Percentiles rank a stretch among this genome's conserved stretches.
Conservation (phyloP, 2,329 filamentous ascomycete genomes). For the Podosphaera leucotricha region DNA sequence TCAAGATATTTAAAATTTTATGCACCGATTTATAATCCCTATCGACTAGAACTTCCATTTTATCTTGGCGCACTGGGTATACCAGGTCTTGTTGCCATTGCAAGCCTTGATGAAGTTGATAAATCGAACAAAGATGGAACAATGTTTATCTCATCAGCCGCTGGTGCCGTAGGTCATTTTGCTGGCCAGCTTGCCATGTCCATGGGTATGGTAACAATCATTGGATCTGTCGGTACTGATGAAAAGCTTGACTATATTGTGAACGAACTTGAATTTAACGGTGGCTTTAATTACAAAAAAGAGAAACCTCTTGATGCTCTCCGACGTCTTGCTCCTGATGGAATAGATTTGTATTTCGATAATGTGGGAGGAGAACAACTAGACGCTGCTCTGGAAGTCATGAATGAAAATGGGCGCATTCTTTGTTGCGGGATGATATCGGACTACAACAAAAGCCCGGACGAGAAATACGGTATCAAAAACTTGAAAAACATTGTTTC, state of each 20-base stretch:
- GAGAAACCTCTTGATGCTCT: constrained; percentile 40
- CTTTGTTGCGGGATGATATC: too few relatives aligned
- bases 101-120: constrained; percentile 50
- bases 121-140: constrained; percentile 48
- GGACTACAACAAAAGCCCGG: too few relatives aligned
- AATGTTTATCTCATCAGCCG: constrained; percentile 56
- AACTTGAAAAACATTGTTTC: too few relatives aligned
- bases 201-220: constrained; percentile 44
- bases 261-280: constrained; percentile 46
- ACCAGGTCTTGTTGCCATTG: constrained; percentile 54
- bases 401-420: too few relatives aligned
- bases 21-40: too few relatives aligned
- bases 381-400: constrained; percentile 32
- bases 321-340: constrained; percentile 17
- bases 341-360: constrained; percentile 19
- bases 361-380: constrained; percentile 56
- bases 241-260: constrained; percentile 52
- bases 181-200: constrained; percentile 56
- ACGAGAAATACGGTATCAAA: too few relatives aligned
- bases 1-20: too few relatives aligned
- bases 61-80: constrained; percentile 36
- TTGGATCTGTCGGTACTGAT: constrained; percentile 51
- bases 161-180: constrained; percentile 49
- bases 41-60: too few relatives aligned
- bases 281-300: constrained; percentile 59